phyloP scores from a whole-genome alignment of 129 eudicot genomes.

The Escallonia rubra region DNA sequence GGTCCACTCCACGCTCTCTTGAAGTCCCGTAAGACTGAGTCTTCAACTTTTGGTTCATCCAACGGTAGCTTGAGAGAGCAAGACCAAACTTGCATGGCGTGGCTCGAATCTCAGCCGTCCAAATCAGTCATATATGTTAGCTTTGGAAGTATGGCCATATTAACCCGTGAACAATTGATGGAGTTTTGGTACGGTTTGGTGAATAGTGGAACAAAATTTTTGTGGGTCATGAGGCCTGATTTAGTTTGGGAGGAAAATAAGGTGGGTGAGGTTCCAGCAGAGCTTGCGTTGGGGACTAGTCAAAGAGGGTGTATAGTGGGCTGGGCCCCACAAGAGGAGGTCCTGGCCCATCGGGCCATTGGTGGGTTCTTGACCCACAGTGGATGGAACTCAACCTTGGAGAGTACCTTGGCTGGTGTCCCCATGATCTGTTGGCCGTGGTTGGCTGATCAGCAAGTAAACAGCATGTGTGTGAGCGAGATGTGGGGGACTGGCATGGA shows the following conservation, averaged over 20 bases:
- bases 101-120: slow-evolving; percentile 47
- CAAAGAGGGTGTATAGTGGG: slow-evolving; percentile 37
- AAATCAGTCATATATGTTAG: slow-evolving; percentile 48
- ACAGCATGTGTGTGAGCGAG: slow-evolving; percentile 44
- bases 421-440: slow-evolving; percentile 65
- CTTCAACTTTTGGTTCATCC: not conserved
- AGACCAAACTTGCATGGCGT: slow-evolving; percentile 31
- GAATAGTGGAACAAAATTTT: slow-evolving; percentile 31
- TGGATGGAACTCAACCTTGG: slow-evolving; percentile 58
- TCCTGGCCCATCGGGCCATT: slow-evolving; percentile 43
- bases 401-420: slow-evolving; percentile 38
- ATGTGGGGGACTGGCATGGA: slow-evolving; percentile 51
- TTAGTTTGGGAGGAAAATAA: slow-evolving; percentile 11
- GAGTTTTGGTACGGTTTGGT: slow-evolving; percentile 57
- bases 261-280: slow-evolving; percentile 10
- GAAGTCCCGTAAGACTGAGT: not conserved
- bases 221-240: slow-evolving; percentile 41
- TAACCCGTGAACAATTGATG: slow-evolving; percentile 31
- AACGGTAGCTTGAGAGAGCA: slow-evolving; percentile 14
- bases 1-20: slow-evolving; percentile 17
- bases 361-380: slow-evolving; percentile 56
- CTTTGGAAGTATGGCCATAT: slow-evolving; percentile 39
- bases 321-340: slow-evolving; percentile 64
- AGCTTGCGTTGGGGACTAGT: slow-evolving; percentile 20
- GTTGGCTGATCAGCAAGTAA: slow-evolving; percentile 43